phyloP scores from a whole-genome alignment of 306 rosid species.

The Medicago truncatula region MtrunA17r5.0-ANR NC_053045.1:55511001-55511500 shows the following conservation, averaged over 20 bases:
- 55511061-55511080: slow-evolving; percentile 22
- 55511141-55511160: slow-evolving; percentile 59
- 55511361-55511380: slow-evolving; percentile 88
- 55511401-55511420: slow-evolving; percentile 94
- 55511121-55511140: slow-evolving; percentile 71
- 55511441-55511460: slow-evolving; percentile 79
- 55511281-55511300: slow-evolving; percentile 77
- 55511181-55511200: slow-evolving; percentile 74
- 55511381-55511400: slow-evolving; percentile 95
- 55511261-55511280: slow-evolving; percentile 87
- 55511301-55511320: slow-evolving; percentile 99
- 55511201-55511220: slow-evolving; percentile 77
- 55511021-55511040: slow-evolving; percentile 21
- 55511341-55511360: slow-evolving; percentile 85
- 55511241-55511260: slow-evolving; percentile 85
- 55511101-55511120: slow-evolving; percentile 60
- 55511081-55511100: slow-evolving; percentile 2
- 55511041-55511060: slow-evolving; percentile 19
- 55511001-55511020: slow-evolving; percentile 32
- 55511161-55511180: slow-evolving; percentile 68
- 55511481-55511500: slow-evolving; percentile 94
- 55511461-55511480: slow-evolving; percentile 93
- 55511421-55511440: slow-evolving; percentile 92
- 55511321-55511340: slow-evolving; percentile 96
- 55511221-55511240: slow-evolving; percentile 95